Evolutionary conservation across 768 basidiomycete genomes (phyloP), one percentile per base, ranked within the genome.

Genomic region (Mycena rebaudengoi): DNA sequence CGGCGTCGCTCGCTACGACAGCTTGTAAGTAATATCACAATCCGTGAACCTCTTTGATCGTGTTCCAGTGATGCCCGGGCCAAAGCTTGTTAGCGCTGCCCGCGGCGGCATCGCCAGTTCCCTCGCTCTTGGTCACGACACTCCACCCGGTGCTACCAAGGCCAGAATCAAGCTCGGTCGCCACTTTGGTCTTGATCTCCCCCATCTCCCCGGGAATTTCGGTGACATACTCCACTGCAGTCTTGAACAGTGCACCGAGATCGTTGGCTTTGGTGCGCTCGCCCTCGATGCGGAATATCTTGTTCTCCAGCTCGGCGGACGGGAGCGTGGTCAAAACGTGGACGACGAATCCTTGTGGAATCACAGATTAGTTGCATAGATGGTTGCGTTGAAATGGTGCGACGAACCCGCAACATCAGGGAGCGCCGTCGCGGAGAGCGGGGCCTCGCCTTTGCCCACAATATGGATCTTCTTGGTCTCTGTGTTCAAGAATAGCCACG

Each of bases 231-330:
- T 63, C 68, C n/a, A 59, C 43, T n/a, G 66, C 51, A 30, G 64
- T 53, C 52, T 54, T 54, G 52, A 54, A 54, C 52, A 54, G 52
- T 43, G 39, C 52, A 54, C 52, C 52, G 37, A 76, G 56, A 0
- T 73, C 65, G 14, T 66, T 50, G 10, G 76, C 68, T 7, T 73
- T 68, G 7, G 49, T 52, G 37, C 51, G 51, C 51, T 52, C 51
- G 51, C 51, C 79, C 56, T 80, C 63, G 29, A 79, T 70, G 30
- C 77, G 78, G 70, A 79, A 78, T 7, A 75, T 75, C 5, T 58
- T 69, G 56, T 80, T 61, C 10, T 73, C 68, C 16, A 78, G 71
- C 23, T 69, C 59, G n/a, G 60, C 48, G 0, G 63, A 20, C 0
- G 76, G 73, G 3, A 79, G 57, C 2, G 74, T 70, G 16, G 78